phyloP scores from a whole-genome alignment of 768 basidiomycete genomes.

The Pleurotus pulmonarius region DNA sequence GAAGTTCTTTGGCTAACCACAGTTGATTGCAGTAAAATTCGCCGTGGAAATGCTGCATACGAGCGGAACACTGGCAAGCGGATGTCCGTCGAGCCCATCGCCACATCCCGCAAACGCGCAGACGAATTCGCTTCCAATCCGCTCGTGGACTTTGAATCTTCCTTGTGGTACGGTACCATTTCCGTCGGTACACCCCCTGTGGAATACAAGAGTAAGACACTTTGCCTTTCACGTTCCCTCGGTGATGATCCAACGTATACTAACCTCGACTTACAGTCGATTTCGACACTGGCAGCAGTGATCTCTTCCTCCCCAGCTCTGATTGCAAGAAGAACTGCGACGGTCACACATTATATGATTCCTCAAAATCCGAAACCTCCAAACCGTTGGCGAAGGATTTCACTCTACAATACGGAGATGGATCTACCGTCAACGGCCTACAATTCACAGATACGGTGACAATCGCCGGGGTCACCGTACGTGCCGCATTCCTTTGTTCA shows the following conservation, averaged over 20 bases:
- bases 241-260: not conserved
- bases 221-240: not conserved
- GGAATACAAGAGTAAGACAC: conserved; percentile 5
- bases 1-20: too few relatives aligned
- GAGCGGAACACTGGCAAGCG: not conserved
- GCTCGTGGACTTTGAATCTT: not conserved
- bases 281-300: conserved; percentile 32
- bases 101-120: not conserved
- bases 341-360: conserved; percentile 31
- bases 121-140: not conserved
- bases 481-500: not conserved
- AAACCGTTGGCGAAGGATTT: conserved; percentile 17
- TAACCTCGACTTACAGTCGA: conserved; percentile 14
- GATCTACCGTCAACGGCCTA: conserved; percentile 32
- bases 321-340: conserved; percentile 24
- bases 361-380: conserved; percentile 16
- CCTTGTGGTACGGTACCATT: conserved; percentile 10
- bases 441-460: conserved; percentile 37
- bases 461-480: conserved; percentile 24
- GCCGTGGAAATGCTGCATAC: not conserved
- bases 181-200: conserved; percentile 9
- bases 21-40: conserved; percentile 4
- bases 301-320: conserved; percentile 26
- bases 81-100: not conserved
- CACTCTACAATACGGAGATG: conserved; percentile 38